phyloP scores from a whole-genome alignment of 352 stramenopile species.

The Phytophthora europaea region DNA sequence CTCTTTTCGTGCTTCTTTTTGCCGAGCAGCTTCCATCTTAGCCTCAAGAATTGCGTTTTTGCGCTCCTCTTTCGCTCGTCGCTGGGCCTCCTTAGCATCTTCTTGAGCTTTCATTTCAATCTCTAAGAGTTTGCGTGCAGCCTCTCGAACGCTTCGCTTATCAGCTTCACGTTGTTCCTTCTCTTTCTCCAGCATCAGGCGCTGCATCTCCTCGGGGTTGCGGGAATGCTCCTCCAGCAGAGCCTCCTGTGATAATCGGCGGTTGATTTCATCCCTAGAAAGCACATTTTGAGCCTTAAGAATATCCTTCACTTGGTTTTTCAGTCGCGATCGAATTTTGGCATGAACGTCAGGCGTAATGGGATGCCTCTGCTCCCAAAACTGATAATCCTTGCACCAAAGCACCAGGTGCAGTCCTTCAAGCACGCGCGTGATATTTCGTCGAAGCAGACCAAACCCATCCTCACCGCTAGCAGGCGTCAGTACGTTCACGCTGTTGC shows the following conservation, averaged over 20 bases:
- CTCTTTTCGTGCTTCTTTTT: slow-evolving; percentile 80
- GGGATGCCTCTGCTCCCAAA: slow-evolving; percentile 86
- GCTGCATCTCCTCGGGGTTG: slow-evolving; percentile 56
- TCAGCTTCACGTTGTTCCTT: slow-evolving; percentile 72
- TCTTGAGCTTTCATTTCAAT: slow-evolving; percentile 85
- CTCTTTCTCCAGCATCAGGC: slow-evolving; percentile 46
- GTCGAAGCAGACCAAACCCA: slow-evolving; percentile 82
- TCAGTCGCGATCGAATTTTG: slow-evolving; percentile 65
- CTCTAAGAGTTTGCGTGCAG: slow-evolving; percentile 73
- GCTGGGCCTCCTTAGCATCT: slow-evolving; percentile 76
- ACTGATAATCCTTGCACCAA: slow-evolving; percentile 78
- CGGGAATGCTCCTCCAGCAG: slow-evolving; percentile 52
- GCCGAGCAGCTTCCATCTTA: slow-evolving; percentile 64
- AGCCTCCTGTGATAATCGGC: slow-evolving; percentile 52
- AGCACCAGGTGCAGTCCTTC: slow-evolving; percentile 78
- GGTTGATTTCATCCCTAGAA: slow-evolving; percentile 59
- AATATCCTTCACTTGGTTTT: slow-evolving; percentile 65
- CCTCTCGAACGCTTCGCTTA: slow-evolving; percentile 76
- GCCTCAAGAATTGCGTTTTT: slow-evolving; percentile 79
- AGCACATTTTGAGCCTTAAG: slow-evolving; percentile 39
- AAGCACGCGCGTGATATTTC: slow-evolving; percentile 75
- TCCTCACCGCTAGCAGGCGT: slow-evolving; percentile 70
- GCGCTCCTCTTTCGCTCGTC: slow-evolving; percentile 71
- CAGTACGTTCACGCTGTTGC: slow-evolving; percentile 49
- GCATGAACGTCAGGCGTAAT: slow-evolving; percentile 67